Conservation (phyloP, 176 grass and related monocot species). For the Oryza brachyantha region DNA sequence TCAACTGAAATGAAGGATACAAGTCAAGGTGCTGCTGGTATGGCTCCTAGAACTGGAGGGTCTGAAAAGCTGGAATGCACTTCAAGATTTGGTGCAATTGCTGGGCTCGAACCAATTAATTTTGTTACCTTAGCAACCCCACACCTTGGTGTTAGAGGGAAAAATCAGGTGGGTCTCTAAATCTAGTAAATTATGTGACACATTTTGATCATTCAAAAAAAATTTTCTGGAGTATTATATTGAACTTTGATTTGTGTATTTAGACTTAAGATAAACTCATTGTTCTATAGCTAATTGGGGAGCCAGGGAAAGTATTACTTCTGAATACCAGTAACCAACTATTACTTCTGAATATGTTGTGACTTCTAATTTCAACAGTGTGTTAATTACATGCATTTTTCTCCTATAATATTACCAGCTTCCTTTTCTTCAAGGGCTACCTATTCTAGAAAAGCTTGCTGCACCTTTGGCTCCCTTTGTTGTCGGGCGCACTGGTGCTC, state of each 20-base stretch:
- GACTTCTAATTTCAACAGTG: neutral
- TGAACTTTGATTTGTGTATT: too few relatives aligned
- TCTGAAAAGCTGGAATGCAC: constrained; percentile 6
- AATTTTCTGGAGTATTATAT: constrained; percentile 16
- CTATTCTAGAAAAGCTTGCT: constrained; percentile 78
- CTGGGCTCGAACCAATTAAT: constrained; percentile 69
- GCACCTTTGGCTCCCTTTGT: constrained; percentile 75
- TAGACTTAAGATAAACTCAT: neutral
- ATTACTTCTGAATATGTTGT: neutral
- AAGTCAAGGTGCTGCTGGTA: constrained; percentile 1
- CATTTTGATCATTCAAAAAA: neutral
- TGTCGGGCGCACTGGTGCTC: constrained; percentile 68
- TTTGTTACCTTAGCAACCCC: constrained; percentile 92
- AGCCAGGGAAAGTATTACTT: too few relatives aligned
- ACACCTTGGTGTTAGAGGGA: constrained; percentile 93
- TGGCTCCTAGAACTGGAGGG: neutral
- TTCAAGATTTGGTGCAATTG: constrained; percentile 49
- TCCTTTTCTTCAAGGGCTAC: constrained; percentile 78
- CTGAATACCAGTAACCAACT: neutral
- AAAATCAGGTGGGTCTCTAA: constrained; percentile 60
- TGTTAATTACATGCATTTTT: constrained; percentile 7
- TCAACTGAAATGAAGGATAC: constrained; percentile 26
- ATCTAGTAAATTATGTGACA: neutral
- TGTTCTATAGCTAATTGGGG: neutral
- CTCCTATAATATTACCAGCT: constrained; percentile 48